Base-by-base conservation (phyloP, 345 rosid species). In the Erysimum cheiranthoides region DNA sequence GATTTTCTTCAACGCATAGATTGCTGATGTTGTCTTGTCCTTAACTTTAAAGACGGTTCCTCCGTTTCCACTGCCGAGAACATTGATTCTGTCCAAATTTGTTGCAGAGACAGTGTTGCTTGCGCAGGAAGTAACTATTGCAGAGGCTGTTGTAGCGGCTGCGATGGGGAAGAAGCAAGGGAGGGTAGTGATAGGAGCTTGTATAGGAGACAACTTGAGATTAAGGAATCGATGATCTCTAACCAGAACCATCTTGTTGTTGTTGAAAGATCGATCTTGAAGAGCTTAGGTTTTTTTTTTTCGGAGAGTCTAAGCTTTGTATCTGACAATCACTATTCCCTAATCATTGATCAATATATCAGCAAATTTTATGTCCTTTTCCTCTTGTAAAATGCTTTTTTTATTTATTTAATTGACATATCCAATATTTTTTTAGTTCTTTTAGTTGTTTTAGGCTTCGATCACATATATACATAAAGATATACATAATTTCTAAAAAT, bases 1-100 rank as follows among this genome's bases (percentile, higher is more conserved):
- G 52, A 89, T 81, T 6, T 82, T 84, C 74, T 93, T 93, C 60
- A 90, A 81, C 8, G 96, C 98, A 53, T 82, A 89, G 43, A 75
- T 68, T 31, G 80, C 79, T 9, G 90, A 85, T 34, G 90, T 87
- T 4, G 75, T 71, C 56, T 80, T 85, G 69, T 90, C 84, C 28
- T 75, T 83, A 17, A 84, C 96, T 70, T 87, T 86, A 82, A 89
- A 93, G 68, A 92, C 96, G 0, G 88, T 89, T 5, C 96, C 96
- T 1, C 96, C 90, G 72, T 89, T 92, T 2, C 97, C 98, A 66
- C 82, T 85, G 56, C 98, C 95, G 0, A 90, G 83, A 5, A 89
- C 90, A n/a, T 79, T 66, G 49, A 89, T 79, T 58, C 70, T 90
- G 32, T 93, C 94, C 11, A 90, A 75, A 68, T 90, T 90, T 35